Evolutionary conservation across 345 rosid genomes (phyloP), one percentile per base, ranked within the genome.

Genomic region (Citrus inodora): DNA sequence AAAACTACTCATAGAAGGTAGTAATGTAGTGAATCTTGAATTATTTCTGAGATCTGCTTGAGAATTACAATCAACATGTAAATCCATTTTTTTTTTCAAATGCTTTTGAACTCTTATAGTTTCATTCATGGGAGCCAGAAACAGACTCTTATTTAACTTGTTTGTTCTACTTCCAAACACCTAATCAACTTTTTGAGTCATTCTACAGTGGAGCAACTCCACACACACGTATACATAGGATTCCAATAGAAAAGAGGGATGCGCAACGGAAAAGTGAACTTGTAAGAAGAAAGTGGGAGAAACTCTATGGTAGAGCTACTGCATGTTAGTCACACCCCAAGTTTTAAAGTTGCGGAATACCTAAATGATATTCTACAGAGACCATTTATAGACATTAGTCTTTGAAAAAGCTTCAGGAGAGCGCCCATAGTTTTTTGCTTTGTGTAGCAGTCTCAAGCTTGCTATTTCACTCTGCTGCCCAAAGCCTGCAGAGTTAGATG

Each of bases 1-100:
- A 90, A 90, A 88, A 80, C 79, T 81, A 55, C 78, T 35, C 65
- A 37, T 77, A 84, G 80, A 80, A 77, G 58, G 67, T 46, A 78
- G 76, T 63, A 42, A 76, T 46, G 51, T 46, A 11, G 51, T 46
- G 51, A 70, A 63, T 81, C 55, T 46, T n/a, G 66, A 68, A 19
- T 46, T 30, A 25, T 70, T 25, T 22, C 35, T 27, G 53, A n/a
- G 42, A 69, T 38, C 60, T 27, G 48, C 69, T 73, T 55, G 51
- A 40, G 32, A 35, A 32, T 33, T 24, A 53, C 73, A 24, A 35
- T 48, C 17, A 75, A 63, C 14, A 9, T 55, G 46, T 17, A 37
- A 35, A 27, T 16, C 14, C 27, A 17, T 17, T 53, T 24, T 16
- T 74, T 19, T 27, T 28, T 13, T 19, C 7, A 19, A 8, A 16